phyloP scores from a whole-genome alignment of 371 early-diverging fungal species.

The Parasitella parasitica region DNA sequence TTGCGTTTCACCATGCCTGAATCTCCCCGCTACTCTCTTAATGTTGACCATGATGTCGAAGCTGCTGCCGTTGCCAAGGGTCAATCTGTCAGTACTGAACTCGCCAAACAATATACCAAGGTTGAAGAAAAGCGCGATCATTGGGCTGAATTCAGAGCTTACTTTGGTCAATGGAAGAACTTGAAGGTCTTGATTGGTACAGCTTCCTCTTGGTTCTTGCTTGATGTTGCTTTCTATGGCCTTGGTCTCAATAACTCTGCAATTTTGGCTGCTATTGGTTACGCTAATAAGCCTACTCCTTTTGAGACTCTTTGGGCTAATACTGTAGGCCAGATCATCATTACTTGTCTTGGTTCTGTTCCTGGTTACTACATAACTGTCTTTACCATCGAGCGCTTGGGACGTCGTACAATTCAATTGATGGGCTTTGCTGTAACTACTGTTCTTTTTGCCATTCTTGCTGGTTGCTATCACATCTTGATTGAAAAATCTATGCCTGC shows the following conservation, averaged over 20 bases:
- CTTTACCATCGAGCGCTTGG: constrained; percentile 72
- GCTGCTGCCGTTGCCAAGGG: constrained; percentile 62
- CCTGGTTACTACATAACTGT: constrained; percentile 91
- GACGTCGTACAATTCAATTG: constrained; percentile 81
- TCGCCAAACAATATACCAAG: constrained; percentile 38
- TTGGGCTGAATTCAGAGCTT: constrained; percentile 65
- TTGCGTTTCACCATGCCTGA: constrained; percentile 92
- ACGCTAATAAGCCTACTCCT: constrained; percentile 50
- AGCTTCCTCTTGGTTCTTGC: constrained; percentile 79
- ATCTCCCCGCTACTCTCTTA: constrained; percentile 85
- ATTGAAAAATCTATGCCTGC: constrained; percentile 57
- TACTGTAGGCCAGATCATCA: constrained; percentile 79
- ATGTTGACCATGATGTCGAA: constrained; percentile 70
- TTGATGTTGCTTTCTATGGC: constrained; percentile 90
- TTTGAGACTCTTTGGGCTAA: constrained; percentile 59
- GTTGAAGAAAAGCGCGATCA: constrained; percentile 49
- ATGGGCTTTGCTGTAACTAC: constrained; percentile 76
- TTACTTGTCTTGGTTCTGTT: constrained; percentile 80
- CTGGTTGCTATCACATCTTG: constrained; percentile 62
- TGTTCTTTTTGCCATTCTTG: constrained; percentile 75
- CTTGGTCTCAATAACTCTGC: constrained; percentile 79
- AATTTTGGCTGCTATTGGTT: constrained; percentile 73
- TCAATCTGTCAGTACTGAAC: constrained; percentile 35
- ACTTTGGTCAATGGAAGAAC: constrained; percentile 82
- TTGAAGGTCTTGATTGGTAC: constrained; percentile 77